These are phyloP conservation scores for Botrytis aclada DNA, from an alignment of 2,329 filamentous ascomycete species.

Conservation along the genomic window DNA sequence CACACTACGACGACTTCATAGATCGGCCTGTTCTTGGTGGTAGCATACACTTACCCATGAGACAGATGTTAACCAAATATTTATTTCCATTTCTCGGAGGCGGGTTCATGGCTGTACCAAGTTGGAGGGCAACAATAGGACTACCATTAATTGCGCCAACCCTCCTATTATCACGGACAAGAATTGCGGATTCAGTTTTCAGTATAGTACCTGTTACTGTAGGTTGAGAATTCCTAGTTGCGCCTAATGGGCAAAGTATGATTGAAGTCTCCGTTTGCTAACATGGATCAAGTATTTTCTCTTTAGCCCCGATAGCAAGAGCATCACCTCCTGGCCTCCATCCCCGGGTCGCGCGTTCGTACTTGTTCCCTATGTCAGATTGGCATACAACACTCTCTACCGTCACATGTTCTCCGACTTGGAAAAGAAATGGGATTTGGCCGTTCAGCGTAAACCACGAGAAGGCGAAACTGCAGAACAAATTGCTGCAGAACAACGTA, in stretches of 20 bases:
- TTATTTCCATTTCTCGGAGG: slow-evolving; percentile 34
- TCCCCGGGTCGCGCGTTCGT: slow-evolving; percentile 64
- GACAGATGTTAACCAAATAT: background rate
- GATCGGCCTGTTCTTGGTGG: slow-evolving; percentile 2
- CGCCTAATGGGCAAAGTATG: background rate
- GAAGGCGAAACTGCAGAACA: slow-evolving; percentile 38
- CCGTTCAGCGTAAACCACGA: slow-evolving; percentile 36
- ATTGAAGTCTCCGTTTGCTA: slow-evolving; percentile 11
- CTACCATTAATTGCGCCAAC: slow-evolving; percentile 66
- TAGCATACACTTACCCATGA: slow-evolving; percentile 1
- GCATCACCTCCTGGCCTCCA: slow-evolving; percentile 45
- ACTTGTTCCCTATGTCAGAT: slow-evolving; percentile 62
- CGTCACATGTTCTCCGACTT: slow-evolving; percentile 29
- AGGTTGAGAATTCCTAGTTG: slow-evolving; percentile 19
- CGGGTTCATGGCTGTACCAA: slow-evolving; percentile 14
- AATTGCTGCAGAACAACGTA: slow-evolving; percentile 37
- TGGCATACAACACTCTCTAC: slow-evolving; percentile 61
- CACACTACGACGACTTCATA: slow-evolving; percentile 5
- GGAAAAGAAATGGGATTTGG: slow-evolving; percentile 37
- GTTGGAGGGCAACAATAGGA: slow-evolving; percentile 44
- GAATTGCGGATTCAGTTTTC: slow-evolving; percentile 51
- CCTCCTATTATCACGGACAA: slow-evolving; percentile 65
- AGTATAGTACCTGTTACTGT: slow-evolving; percentile 39
- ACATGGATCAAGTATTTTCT: slow-evolving; percentile 33
- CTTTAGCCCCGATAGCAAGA: slow-evolving; percentile 25